Percentiles rank a stretch among this genome's conserved stretches.
phyloP scores from a whole-genome alignment of 1,284 basidiomycete genomes.

The Moesziomyces antarcticus region DNA sequence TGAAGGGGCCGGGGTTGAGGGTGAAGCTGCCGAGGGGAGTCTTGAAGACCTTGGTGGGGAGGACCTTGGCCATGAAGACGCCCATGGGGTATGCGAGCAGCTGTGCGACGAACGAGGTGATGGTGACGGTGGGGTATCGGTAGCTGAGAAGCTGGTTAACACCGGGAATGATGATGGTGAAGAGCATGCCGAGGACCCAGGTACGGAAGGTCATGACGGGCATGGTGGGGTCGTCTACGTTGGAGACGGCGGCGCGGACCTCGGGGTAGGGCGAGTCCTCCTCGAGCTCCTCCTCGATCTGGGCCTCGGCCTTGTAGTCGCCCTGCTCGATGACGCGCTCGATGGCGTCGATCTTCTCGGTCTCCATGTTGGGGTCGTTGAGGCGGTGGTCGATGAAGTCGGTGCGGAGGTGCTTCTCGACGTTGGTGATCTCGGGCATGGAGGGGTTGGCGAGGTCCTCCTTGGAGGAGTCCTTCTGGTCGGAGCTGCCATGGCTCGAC shows the following conservation, averaged over 20 bases:
- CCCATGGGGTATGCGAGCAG: slow-evolving; percentile 60
- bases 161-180: slow-evolving; percentile 59
- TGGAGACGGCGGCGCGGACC: slow-evolving; percentile 62
- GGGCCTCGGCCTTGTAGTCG: slow-evolving; percentile 53
- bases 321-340: slow-evolving; percentile 53
- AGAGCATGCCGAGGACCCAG: slow-evolving; percentile 59
- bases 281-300: slow-evolving; percentile 50
- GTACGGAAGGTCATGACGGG: slow-evolving; percentile 64
- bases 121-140: slow-evolving; percentile 58
- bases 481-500: slow-evolving; percentile 30
- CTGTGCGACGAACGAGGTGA: slow-evolving; percentile 56
- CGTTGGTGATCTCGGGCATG: slow-evolving; percentile 33
- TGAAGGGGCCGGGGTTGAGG: slow-evolving; percentile 64
- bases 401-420: slow-evolving; percentile 41
- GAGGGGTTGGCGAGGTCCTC: slow-evolving; percentile 21
- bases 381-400: slow-evolving; percentile 50
- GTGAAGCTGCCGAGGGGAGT: slow-evolving; percentile 50
- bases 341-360: slow-evolving; percentile 41
- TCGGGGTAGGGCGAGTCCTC: slow-evolving; percentile 65
- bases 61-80: slow-evolving; percentile 37
- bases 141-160: slow-evolving; percentile 61
- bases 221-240: slow-evolving; percentile 63
- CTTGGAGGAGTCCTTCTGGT: slow-evolving; percentile 35
- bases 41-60: slow-evolving; percentile 51
- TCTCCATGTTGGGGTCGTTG: slow-evolving; percentile 56